Evolutionary conservation across 768 basidiomycete species (phyloP), one percentile per base, ranked within the genome.

Genomic region (Boletus pseudopeckii): DNA sequence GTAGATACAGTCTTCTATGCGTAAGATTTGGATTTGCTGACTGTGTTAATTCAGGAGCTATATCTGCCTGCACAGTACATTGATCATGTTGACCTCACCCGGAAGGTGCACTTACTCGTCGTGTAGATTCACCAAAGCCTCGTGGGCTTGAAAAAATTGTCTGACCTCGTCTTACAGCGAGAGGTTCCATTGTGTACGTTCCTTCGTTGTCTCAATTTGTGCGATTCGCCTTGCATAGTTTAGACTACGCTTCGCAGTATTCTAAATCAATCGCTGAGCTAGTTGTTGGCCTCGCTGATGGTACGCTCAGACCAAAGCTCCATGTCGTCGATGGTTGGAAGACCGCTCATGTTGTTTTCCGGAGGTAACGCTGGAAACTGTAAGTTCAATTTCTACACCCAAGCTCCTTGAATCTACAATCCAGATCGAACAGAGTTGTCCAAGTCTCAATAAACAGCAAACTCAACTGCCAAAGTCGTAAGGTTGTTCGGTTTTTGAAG

Each of bases 321-420:
- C 90, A 93, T 63, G 71, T 93, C 37, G 80, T 92, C 1, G 75
- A 88, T 92, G 41, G 82, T 89, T 59, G 81, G 4, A 24, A 24
- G 4, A 85, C 48, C 88, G 40, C 81, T 78, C 1, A 67, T 90
- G 74, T 71, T 95, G 11, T 94, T 83, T 72, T 79, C 71, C 13
- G 91, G 92, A 26, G 85, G 76, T 3, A 93, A 93, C 64, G 85
- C 79, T 0, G 92, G 38, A 92, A 94, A 73, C 64, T 93, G 78
- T 77, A n/a, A 55, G 68, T 59, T 13, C 24, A 24, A 30, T 4
- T 45, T 42, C 26, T n/a, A 20, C 46, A 15, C 15, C 33, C 22
- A 15, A 30, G 14, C 0, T 28, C 11, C 24, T 48, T 46, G 18
- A 37, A 32, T 32, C 54, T 47, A 38, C 30, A 48, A 34, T 48